These are phyloP conservation scores for Xylariaceae sp. DNA, from an alignment of 2,329 filamentous ascomycete species.

Conservation along the genomic window DNA sequence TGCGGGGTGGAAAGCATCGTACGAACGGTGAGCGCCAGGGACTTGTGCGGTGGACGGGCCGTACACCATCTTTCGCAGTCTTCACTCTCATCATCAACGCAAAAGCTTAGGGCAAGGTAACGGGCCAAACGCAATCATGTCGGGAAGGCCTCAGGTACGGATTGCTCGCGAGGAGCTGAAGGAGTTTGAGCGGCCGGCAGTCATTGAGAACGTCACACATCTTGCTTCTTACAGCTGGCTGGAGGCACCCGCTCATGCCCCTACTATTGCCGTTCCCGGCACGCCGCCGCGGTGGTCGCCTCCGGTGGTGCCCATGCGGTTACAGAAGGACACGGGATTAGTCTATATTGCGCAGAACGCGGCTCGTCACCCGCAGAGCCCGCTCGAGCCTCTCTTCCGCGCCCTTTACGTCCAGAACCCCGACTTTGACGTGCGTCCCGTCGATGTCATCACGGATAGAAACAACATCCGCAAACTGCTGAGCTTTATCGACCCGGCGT, in stretches of 20 bases:
- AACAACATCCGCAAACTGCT: slow-evolving; percentile 47
- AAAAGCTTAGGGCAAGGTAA: neutral
- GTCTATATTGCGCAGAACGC: slow-evolving; percentile 43
- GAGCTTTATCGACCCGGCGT: slow-evolving; percentile 35
- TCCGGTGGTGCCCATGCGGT: slow-evolving; percentile 19
- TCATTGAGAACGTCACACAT: slow-evolving; percentile 36
- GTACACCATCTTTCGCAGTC: neutral
- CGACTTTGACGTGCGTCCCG: slow-evolving; percentile 33
- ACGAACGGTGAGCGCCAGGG: neutral
- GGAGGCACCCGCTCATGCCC: slow-evolving; percentile 28
- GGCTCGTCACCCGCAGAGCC: slow-evolving; percentile 38
- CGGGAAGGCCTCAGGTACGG: neutral
- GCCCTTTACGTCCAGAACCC: slow-evolving; percentile 37
- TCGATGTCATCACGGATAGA: slow-evolving; percentile 42
- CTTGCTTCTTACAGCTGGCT: slow-evolving; percentile 49
- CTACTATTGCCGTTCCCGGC: slow-evolving; percentile 44
- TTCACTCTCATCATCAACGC: neutral
- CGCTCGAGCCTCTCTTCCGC: slow-evolving; percentile 44
- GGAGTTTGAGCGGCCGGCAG: neutral
- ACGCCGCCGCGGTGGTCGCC: slow-evolving; percentile 37
- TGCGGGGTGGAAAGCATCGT: neutral
- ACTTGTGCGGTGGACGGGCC: neutral
- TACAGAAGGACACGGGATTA: slow-evolving; percentile 37
- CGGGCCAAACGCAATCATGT: neutral
- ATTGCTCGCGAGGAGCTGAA: slow-evolving; percentile 11